Base-by-base conservation (phyloP, 83 land plant species). In the Diphasiastrum complanatum region DNA sequence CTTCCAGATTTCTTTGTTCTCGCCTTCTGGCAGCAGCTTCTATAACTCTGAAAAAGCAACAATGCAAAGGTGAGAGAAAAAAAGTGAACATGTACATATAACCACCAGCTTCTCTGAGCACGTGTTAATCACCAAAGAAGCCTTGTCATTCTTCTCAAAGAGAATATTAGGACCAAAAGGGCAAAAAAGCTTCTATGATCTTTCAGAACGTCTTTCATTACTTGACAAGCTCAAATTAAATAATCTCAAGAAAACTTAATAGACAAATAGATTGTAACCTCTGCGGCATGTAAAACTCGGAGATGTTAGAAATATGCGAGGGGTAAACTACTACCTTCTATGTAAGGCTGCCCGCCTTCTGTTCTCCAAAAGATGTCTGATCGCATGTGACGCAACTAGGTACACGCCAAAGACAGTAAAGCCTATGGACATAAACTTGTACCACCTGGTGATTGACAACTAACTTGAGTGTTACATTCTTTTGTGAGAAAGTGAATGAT, bases 391-490 rank as follows among this genome's bases (percentile, higher is more conserved):
- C 5, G 97, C 69, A 23, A 95, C 66, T 33, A 95, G 77, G 71
- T 69, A 95, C 24, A 77, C 62, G 26, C 99, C 99, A 75, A 86
- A 75, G 1, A 76, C 76, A 23, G 89, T 77, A 59, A 95, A 75
- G 1, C 99, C 99, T 28, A 89, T 14, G 18, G 99, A 95, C 31
- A 91, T 83, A 77, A 67, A 89, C 64, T 84, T 77, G 73, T 84
- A 95, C 87, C 81, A 79, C 70, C 96, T 89, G 81, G n/a, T n/a
- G n/a, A n/a, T n/a, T n/a, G n/a, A n/a, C n/a, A n/a, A n/a, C n/a
- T n/a, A n/a, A n/a, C n/a, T n/a, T n/a, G n/a, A n/a, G n/a, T n/a
- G n/a, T n/a, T n/a, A n/a, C n/a, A n/a, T n/a, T n/a, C n/a, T n/a
- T n/a, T n/a, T n/a, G n/a, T n/a, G n/a, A n/a, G n/a, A n/a, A n/a